A percentile compares a stretch with the other conserved stretches of the same genome.
These are phyloP conservation scores for Warburgia ugandensis DNA, from an alignment of 164 flowering plant species.

Conservation along the genomic window DNA sequence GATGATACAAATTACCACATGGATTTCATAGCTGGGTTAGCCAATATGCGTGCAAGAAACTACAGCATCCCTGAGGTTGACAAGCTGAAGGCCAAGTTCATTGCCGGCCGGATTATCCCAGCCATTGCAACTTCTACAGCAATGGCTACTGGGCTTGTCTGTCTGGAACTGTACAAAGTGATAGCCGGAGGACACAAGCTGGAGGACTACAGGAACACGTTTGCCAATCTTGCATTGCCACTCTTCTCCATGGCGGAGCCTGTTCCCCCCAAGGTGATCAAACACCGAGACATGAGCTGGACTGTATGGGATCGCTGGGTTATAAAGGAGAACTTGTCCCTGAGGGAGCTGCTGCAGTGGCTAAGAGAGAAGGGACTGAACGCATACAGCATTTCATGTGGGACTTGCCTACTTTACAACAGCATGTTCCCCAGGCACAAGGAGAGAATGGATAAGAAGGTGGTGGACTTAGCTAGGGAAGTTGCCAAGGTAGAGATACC, in stretches of 20 bases:
- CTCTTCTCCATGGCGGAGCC: slow-evolving; percentile 86
- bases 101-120: slow-evolving; percentile 88
- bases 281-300: slow-evolving; percentile 76
- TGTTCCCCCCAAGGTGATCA: slow-evolving; percentile 77
- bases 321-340: slow-evolving; percentile 46
- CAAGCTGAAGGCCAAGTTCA: slow-evolving; percentile 83
- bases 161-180: slow-evolving; percentile 85
- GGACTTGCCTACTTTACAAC: slow-evolving; percentile 71
- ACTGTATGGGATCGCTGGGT: slow-evolving; percentile 93
- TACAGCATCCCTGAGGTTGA: slow-evolving; percentile 88
- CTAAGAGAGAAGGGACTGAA: slow-evolving; percentile 57
- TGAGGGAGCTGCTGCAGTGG: slow-evolving; percentile 70
- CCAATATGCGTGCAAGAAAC: slow-evolving; percentile 90
- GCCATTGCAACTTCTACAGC: slow-evolving; percentile 89
- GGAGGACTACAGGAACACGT: slow-evolving; percentile 80
- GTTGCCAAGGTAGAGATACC: slow-evolving; percentile 66
- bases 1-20: slow-evolving; percentile 85
- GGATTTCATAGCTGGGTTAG: slow-evolving; percentile 79
- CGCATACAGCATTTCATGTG: slow-evolving; percentile 85
- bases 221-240: slow-evolving; percentile 81
- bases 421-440: slow-evolving; percentile 67
- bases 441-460: slow-evolving; percentile 62
- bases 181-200: slow-evolving; percentile 59
- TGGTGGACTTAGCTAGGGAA: slow-evolving; percentile 64
- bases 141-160: slow-evolving; percentile 87